Conservation (phyloP, 257 asterid species). For the Gentiana dahurica region DNA sequence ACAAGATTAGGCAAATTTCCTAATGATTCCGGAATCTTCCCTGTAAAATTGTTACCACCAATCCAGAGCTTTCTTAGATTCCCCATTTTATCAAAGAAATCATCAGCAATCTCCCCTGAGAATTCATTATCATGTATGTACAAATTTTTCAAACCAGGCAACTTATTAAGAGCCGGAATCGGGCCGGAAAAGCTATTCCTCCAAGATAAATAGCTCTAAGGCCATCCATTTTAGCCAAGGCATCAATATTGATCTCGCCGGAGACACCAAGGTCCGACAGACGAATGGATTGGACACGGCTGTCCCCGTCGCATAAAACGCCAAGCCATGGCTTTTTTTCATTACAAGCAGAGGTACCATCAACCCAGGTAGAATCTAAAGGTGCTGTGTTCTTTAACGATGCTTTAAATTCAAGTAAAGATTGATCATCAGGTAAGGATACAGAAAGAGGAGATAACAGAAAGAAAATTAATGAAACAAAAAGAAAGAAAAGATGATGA, state of each 20-base stretch:
- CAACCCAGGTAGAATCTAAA: constrained; percentile 54
- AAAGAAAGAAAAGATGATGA: constrained; percentile 4
- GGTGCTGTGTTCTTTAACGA: constrained; percentile 30
- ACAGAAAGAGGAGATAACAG: constrained; percentile 16
- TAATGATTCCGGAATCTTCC: constrained; percentile 49
- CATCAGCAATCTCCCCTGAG: constrained; percentile 45
- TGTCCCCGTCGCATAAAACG: constrained; percentile 34
- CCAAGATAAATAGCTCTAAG: constrained; percentile 46
- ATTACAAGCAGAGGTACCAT: constrained; percentile 52
- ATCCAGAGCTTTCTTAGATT: constrained; percentile 50
- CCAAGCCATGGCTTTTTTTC: constrained; percentile 40
- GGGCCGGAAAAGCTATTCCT: constrained; percentile 48
- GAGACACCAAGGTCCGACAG: constrained; percentile 39
- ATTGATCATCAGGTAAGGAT: constrained; percentile 29
- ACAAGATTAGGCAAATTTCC: constrained; percentile 16
- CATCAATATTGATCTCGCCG: constrained; percentile 26
- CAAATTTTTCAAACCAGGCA: constrained; percentile 43
- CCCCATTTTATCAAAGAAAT: constrained; percentile 36
- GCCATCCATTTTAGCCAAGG: constrained; percentile 23
- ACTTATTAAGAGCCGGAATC: constrained; percentile 43
- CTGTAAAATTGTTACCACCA: constrained; percentile 41
- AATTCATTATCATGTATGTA: constrained; percentile 34
- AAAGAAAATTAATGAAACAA: constrained; percentile 20
- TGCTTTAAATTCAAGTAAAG: constrained; percentile 48
- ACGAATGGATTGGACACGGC: constrained; percentile 25